Evolutionary conservation across 257 asterid genomes (phyloP).

Genomic region (Linaria vulgaris): DNA sequence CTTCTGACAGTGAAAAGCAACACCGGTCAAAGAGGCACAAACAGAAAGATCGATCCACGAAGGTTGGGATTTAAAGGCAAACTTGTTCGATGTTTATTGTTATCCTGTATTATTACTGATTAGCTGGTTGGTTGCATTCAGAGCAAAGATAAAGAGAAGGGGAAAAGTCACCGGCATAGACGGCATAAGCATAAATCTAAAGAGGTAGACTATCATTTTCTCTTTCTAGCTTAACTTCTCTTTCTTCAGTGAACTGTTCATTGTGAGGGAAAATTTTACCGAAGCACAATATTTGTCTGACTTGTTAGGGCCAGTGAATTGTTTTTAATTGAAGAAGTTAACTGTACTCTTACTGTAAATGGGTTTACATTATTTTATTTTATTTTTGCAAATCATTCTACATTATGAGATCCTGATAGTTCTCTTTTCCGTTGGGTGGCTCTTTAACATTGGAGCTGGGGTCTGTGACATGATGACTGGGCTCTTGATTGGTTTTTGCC

Average conservation of each 20-base stretch:
- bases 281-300: background rate
- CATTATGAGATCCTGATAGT: conserved; percentile 52
- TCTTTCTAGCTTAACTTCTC: conserved; percentile 6
- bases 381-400: conserved; percentile 9
- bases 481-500: conserved; percentile 52
- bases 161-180: conserved; percentile 59
- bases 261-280: conserved; percentile 9
- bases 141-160: conserved; percentile 73
- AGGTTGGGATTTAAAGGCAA: conserved; percentile 41
- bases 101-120: conserved; percentile 20
- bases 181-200: conserved; percentile 64
- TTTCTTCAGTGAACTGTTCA: conserved; percentile 5
- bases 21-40: conserved; percentile 66
- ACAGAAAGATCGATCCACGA: conserved; percentile 57
- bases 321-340: background rate
- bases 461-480: conserved; percentile 70
- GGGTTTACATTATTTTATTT: background rate
- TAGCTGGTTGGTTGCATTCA: conserved; percentile 38
- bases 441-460: conserved; percentile 99
- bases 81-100: conserved; percentile 5
- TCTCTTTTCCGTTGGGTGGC: conserved; percentile 82
- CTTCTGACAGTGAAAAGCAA: conserved; percentile 66
- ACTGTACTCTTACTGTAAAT: background rate
- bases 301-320: conserved; percentile 1
- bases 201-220: conserved; percentile 64